Evolutionary conservation across 331 rosid genomes (phyloP).

Genomic region (Ulmus americana): DNA sequence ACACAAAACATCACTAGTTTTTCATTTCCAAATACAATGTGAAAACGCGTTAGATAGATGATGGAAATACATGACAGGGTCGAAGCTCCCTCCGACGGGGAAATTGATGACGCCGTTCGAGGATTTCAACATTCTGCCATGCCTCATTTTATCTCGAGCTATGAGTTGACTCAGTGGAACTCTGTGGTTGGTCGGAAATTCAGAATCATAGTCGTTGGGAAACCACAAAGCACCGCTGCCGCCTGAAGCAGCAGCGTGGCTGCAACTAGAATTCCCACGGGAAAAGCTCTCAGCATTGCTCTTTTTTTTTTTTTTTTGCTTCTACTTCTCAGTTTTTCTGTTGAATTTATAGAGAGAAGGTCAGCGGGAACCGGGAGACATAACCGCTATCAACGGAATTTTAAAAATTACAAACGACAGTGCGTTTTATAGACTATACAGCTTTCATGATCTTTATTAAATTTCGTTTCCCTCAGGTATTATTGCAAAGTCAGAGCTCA

Average conservation of each 20-base stretch:
- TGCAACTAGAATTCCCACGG: neutral
- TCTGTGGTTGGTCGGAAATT: slow-evolving; percentile 57
- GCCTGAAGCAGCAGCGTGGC: slow-evolving; percentile 16
- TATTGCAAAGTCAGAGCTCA: too few species aligned
- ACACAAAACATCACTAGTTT: neutral
- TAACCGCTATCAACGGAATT: too few species aligned
- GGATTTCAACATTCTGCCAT: slow-evolving; percentile 72
- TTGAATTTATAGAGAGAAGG: too few species aligned
- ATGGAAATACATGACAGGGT: slow-evolving; percentile 75
- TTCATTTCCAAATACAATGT: neutral
- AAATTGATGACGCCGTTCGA: slow-evolving; percentile 61
- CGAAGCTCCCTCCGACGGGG: slow-evolving; percentile 58
- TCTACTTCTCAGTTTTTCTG: neutral
- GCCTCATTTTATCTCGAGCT: slow-evolving; percentile 60
- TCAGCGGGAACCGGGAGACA: too few species aligned
- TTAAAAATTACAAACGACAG: too few species aligned
- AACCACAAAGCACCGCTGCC: slow-evolving; percentile 19
- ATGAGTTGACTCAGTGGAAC: slow-evolving; percentile 54
- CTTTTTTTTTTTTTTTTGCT: neutral
- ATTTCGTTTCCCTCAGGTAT: too few species aligned
- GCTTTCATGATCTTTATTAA: too few species aligned
- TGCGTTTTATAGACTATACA: too few species aligned
- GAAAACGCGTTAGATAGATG: neutral
- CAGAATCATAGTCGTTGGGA: slow-evolving; percentile 52
- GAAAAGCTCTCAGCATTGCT: slow-evolving; percentile 31